Evolutionary conservation across 352 stramenopile species (phyloP), one percentile per base, ranked within the genome.

Genomic region (Pythium biforme): DNA sequence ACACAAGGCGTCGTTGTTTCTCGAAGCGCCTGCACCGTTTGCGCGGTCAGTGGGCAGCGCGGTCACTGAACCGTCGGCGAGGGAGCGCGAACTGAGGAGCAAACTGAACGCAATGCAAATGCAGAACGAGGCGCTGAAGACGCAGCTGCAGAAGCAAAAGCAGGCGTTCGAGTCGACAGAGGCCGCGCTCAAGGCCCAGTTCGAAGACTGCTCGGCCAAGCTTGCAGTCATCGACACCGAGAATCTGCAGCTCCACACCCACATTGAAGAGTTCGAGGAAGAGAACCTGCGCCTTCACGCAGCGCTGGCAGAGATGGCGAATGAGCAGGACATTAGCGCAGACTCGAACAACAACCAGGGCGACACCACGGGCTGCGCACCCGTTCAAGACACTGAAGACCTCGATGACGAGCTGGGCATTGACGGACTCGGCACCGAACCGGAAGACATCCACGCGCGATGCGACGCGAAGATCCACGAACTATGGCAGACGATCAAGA

Each of bases 391-490:
- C n/a, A 29, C 22, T 15, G 51, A 58, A 17, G 50, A 67, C 19
- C 31, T 65, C 12, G 19, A 61, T 26, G 57, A 71, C 22, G 53
- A 67, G 26, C 33, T 71, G 12, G 58, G 57, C 3, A 70, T 70
- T 31, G 56, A 62, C 15, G 57, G 47, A 22, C 29, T 62, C 17
- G 58, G 58, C 9, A 34, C 34, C 0, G 43, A 59, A 41, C 45
- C 48, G 0, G 51, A 67, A 23, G 62, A 60, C 25, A 57, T 62
- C 17, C 80, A 89, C 41, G 77, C 80, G 47, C 77, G 68, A 10
- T 90, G 81, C 26, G 75, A 90, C 34, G 66, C 72, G 49, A 86
- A 88, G 62, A 72, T 84, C 22, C 83, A 89, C 46, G 83, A 92
- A 49, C 63, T 92, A 12, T 89, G 80, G 81, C 70, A 80, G 58